Conservation (phyloP, 208 protist genomes). For the Spironucleus salmonicida region DNA sequence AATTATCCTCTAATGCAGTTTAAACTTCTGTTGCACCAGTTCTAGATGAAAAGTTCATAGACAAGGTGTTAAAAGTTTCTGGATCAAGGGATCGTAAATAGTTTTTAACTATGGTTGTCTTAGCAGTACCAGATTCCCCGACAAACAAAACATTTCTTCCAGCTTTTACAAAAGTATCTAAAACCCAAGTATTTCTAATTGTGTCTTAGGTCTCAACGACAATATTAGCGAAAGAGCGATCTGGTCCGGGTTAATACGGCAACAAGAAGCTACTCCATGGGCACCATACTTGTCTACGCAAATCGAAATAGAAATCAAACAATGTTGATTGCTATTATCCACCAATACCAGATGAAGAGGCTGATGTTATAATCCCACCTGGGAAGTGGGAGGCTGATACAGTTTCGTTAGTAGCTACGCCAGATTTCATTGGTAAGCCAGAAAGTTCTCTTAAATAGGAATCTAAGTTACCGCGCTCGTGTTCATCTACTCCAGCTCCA, state of each 20-base stretch:
- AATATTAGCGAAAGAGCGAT: constrained; percentile 73
- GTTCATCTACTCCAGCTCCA: constrained; percentile 61
- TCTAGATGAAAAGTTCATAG: constrained; percentile 82
- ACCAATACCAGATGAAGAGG: neutral
- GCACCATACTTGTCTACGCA: constrained; percentile 69
- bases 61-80: constrained; percentile 63
- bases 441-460: constrained; percentile 70
- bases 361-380: constrained; percentile 51
- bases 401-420: constrained; percentile 49
- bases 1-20: constrained; percentile 79
- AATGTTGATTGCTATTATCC: constrained; percentile 16
- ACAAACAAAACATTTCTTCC: constrained; percentile 75
- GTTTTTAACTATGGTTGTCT: constrained; percentile 84
- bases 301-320: constrained; percentile 67
- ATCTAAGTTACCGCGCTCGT: constrained; percentile 69
- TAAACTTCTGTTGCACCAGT: constrained; percentile 81
- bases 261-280: constrained; percentile 73
- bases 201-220: constrained; percentile 93
- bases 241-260: constrained; percentile 63
- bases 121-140: constrained; percentile 87
- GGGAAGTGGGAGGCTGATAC: constrained; percentile 39
- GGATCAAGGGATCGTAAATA: constrained; percentile 65
- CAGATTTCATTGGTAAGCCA: constrained; percentile 67
- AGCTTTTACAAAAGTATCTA: constrained; percentile 70
- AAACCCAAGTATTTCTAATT: constrained; percentile 80